Conservation (phyloP, 2,329 filamentous ascomycete species). For the Microsporum ferrugineum region DNA sequence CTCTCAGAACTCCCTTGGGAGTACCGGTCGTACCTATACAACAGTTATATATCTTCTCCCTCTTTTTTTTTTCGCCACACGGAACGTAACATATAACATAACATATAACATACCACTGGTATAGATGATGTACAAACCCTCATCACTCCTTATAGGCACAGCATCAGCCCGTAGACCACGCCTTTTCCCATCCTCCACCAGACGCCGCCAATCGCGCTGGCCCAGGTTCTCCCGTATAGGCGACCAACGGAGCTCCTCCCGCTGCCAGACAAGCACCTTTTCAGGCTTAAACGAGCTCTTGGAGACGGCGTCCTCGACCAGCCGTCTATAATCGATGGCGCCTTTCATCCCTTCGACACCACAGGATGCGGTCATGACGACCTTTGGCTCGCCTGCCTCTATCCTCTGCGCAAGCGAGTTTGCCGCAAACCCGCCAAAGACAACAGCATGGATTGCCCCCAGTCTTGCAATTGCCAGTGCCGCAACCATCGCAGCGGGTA, state of each 20-base stretch:
- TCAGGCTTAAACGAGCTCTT: conserved; percentile 59
- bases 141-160: conserved; percentile 65
- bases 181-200: conserved; percentile 58
- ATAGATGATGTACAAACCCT: conserved; percentile 83
- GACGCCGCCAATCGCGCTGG: conserved; percentile 66
- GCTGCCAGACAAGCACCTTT: conserved; percentile 71
- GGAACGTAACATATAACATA: background rate
- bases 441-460: conserved; percentile 79
- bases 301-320: conserved; percentile 62
- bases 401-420: conserved; percentile 76
- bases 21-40: conserved; percentile 58
- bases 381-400: conserved; percentile 63
- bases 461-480: conserved; percentile 71
- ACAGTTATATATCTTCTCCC: background rate
- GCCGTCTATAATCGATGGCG: conserved; percentile 61
- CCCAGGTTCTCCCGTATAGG: conserved; percentile 54
- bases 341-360: conserved; percentile 81
- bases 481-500: conserved; percentile 75
- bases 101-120: conserved; percentile 47
- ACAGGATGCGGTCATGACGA: conserved; percentile 78
- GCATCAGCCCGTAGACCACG: conserved; percentile 59
- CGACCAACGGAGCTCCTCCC: conserved; percentile 64
- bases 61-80: background rate
- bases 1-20: conserved; percentile 72
- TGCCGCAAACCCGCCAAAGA: conserved; percentile 85